Percentiles rank a stretch among this genome's conserved stretches.
Evolutionary conservation across 2,329 filamentous ascomycete genomes (phyloP).

Genomic region (Colletotrichum horii): DNA sequence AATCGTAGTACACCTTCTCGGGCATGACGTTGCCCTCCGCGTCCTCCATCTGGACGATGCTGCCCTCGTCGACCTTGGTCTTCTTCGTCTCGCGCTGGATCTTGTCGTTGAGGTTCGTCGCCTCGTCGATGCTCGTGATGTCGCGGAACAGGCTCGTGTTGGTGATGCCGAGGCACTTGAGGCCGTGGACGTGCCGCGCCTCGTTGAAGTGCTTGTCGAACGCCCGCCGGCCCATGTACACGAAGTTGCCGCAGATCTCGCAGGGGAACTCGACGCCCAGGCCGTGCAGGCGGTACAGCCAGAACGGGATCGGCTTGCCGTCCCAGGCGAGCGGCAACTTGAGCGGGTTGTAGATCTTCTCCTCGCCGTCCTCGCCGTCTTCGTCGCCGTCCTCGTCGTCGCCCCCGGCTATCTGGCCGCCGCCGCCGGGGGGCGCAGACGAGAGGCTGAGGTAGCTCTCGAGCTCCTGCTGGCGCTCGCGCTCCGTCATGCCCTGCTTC

Average conservation of each 20-base stretch:
- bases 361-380: slow-evolving; percentile 78
- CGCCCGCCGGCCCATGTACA: slow-evolving; percentile 96
- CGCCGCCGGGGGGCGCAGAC: slow-evolving; percentile 46
- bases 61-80: slow-evolving; percentile 76
- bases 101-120: slow-evolving; percentile 89
- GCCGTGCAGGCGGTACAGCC: slow-evolving; percentile 96
- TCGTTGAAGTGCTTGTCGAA: slow-evolving; percentile 99
- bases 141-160: slow-evolving; percentile 92
- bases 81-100: slow-evolving; percentile 85
- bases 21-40: slow-evolving; percentile 98
- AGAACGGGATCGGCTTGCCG: slow-evolving; percentile 98
- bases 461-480: slow-evolving; percentile 91
- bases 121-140: slow-evolving; percentile 91
- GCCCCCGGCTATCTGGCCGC: slow-evolving; percentile 27
- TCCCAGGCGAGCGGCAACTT: slow-evolving; percentile 98
- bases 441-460: slow-evolving; percentile 76
- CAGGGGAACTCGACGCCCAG: slow-evolving; percentile 94
- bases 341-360: slow-evolving; percentile 94
- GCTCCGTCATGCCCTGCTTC: slow-evolving; percentile 96
- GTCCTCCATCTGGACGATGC: slow-evolving; percentile 98
- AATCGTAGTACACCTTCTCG: slow-evolving; percentile 95
- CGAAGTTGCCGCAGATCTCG: slow-evolving; percentile 96
- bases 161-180: slow-evolving; percentile 93
- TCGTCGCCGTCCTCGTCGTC: slow-evolving; percentile 62
- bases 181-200: slow-evolving; percentile 86